Conservation (phyloP, 441 rosid genomes). For the Manihot esculenta region DNA sequence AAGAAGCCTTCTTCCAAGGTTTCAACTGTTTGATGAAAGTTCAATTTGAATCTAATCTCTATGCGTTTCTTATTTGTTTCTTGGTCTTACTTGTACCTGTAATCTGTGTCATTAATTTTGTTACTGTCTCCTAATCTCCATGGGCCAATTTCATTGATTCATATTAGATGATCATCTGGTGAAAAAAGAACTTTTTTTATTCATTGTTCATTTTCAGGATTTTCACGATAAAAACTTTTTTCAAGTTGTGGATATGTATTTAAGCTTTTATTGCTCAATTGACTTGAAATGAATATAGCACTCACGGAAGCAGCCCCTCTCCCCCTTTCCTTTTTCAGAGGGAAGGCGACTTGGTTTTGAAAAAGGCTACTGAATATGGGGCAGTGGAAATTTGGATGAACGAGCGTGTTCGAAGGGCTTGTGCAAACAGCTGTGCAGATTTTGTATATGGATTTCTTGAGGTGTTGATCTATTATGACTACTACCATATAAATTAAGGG, state of each 20-base stretch:
- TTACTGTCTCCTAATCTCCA: not conserved
- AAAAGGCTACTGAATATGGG: slow-evolving; percentile 94
- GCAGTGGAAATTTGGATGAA: slow-evolving; percentile 99
- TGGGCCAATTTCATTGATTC: not conserved
- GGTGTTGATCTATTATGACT: slow-evolving; percentile 48
- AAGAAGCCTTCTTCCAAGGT: slow-evolving; percentile 69
- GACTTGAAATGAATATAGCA: not conserved
- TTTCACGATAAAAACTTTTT: not conserved
- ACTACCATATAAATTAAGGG: slow-evolving; percentile 30
- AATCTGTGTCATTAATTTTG: not conserved
- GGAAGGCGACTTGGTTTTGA: slow-evolving; percentile 81
- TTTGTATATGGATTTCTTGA: slow-evolving; percentile 86
- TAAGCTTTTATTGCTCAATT: not conserved
- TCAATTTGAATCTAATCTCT: not conserved
- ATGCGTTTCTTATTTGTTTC: not conserved
- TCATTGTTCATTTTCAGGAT: not conserved
- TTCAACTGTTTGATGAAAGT: slow-evolving; percentile 8
- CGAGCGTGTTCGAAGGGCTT: slow-evolving; percentile 91
- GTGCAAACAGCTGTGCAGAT: slow-evolving; percentile 89
- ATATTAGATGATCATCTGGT: not conserved
- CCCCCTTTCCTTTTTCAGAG: slow-evolving; percentile 35
- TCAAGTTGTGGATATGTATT: not conserved
- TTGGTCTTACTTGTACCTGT: not conserved
- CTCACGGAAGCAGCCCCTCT: no score
- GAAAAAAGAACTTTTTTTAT: not conserved